phyloP scores from a whole-genome alignment of 2,329 filamentous ascomycete genomes.

The Penicillium oxalicum region DNA sequence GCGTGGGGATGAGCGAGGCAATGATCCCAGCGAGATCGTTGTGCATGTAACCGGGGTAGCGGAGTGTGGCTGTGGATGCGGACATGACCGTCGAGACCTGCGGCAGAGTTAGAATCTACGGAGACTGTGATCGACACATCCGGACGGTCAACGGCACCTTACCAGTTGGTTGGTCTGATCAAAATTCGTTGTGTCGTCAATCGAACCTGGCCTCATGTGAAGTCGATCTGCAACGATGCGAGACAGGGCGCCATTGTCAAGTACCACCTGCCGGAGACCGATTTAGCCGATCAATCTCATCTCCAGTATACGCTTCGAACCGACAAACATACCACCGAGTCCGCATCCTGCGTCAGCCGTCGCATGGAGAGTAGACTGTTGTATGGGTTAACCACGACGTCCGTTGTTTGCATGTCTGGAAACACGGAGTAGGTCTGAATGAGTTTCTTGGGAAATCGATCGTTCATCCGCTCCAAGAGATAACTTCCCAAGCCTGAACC shows the following conservation, averaged over 20 bases:
- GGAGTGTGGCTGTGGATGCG: constrained; percentile 88
- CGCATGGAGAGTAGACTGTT: constrained; percentile 93
- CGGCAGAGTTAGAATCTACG: constrained; percentile 7
- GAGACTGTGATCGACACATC: neutral
- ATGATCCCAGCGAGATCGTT: constrained; percentile 97
- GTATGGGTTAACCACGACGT: constrained; percentile 97
- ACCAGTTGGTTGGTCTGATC: constrained; percentile 96
- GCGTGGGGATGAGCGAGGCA: constrained; percentile 90
- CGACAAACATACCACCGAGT: constrained; percentile 66
- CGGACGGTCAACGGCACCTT: constrained; percentile 16
- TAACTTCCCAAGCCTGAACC: constrained; percentile 95
- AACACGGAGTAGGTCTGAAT: constrained; percentile 99
- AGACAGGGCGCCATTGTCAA: constrained; percentile 91
- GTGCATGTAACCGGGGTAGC: constrained; percentile 99
- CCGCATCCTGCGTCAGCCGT: constrained; percentile 87
- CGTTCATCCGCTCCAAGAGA: constrained; percentile 89
- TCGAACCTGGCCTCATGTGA: constrained; percentile 53
- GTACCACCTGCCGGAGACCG: constrained; percentile 55
- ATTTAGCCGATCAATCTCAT: constrained; percentile 16
- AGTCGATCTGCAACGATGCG: constrained; percentile 90
- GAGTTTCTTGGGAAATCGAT: constrained; percentile 96
- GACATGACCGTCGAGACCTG: constrained; percentile 96
- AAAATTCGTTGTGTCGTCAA: constrained; percentile 64
- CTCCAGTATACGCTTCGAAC: neutral
- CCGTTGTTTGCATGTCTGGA: constrained; percentile 80